Percentiles rank a stretch among this genome's conserved stretches.
Evolutionary conservation across 2,329 filamentous ascomycete species (phyloP).

Genomic region (Lasiodiplodia sp.): DNA sequence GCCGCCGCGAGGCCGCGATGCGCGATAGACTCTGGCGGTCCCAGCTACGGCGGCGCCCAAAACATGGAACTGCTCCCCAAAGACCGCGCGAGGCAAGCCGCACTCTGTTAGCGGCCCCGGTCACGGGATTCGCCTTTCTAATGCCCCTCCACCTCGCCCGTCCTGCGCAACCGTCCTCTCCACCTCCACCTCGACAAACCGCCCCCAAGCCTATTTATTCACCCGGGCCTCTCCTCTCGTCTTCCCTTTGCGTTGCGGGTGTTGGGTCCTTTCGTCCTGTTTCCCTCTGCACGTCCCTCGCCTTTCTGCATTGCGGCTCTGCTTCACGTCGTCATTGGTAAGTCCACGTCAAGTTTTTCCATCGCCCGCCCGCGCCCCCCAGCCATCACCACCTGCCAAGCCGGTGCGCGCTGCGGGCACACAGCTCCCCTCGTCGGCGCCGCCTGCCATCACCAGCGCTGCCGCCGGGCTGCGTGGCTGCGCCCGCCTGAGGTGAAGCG

Average conservation of each 20-base stretch:
- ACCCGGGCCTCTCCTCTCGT: constrained; percentile 31
- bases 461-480: constrained; percentile 1
- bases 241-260: constrained; percentile 45
- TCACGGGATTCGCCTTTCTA: constrained; percentile 30
- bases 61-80: constrained; percentile 30
- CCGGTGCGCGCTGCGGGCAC: constrained; percentile 7
- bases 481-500: neutral
- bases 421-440: neutral
- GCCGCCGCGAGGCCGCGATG: constrained; percentile 22
- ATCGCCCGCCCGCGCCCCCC: constrained; percentile 12
- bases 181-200: constrained; percentile 28
- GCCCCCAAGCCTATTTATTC: constrained; percentile 32
- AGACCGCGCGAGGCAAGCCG: constrained; percentile 26
- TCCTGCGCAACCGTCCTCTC: constrained; percentile 30
- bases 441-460: neutral
- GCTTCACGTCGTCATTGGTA: constrained; percentile 33
- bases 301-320: constrained; percentile 37
- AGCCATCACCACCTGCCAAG: constrained; percentile 14
- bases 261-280: constrained; percentile 37
- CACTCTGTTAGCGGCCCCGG: constrained; percentile 11
- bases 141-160: constrained; percentile 36
- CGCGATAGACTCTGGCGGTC: constrained; percentile 29
- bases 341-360: constrained; percentile 31
- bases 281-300: constrained; percentile 34
- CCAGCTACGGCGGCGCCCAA: constrained; percentile 21